Percentiles rank a stretch among this genome's conserved stretches.
These are phyloP conservation scores for Poa pratensis DNA, from an alignment of 176 grass and related monocot genomes.

Conservation along the genomic window DNA sequence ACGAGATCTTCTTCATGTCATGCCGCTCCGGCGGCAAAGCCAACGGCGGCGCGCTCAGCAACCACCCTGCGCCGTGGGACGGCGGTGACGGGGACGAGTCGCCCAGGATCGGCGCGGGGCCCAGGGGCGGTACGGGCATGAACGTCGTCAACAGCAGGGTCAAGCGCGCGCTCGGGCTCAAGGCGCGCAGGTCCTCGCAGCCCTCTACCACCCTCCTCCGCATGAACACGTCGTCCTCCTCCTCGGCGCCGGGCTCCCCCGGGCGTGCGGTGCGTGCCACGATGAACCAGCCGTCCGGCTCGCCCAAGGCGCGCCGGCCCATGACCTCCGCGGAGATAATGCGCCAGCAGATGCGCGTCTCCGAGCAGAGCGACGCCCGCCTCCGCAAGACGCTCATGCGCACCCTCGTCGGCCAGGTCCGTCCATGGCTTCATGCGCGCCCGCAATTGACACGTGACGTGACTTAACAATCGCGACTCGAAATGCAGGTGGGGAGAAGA, in stretches of 20 bases:
- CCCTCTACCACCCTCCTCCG: conserved; percentile 45
- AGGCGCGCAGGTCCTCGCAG: conserved; percentile 63
- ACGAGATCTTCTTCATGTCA: conserved; percentile 95
- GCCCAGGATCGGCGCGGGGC: conserved; percentile 50
- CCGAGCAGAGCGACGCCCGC: conserved; percentile 68
- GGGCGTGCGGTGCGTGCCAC: conserved; percentile 30
- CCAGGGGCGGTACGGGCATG: conserved; percentile 80
- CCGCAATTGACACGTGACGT: no score
- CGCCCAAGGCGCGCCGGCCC: conserved; percentile 58
- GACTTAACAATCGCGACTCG: no score
- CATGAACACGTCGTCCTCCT: conserved; percentile 41
- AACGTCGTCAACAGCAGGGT: conserved; percentile 71
- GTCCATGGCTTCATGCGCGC: neutral
- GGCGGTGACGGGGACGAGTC: conserved; percentile 39
- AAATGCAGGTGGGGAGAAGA: conserved; percentile 58
- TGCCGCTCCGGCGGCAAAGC: conserved; percentile 49
- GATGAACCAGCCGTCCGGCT: conserved; percentile 47
- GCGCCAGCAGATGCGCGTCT: conserved; percentile 87
- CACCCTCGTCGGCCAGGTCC: conserved; percentile 82
- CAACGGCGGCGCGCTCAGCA: conserved; percentile 37
- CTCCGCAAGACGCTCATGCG: conserved; percentile 95
- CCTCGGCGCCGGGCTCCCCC: conserved; percentile 53
- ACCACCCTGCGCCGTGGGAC: conserved; percentile 27
- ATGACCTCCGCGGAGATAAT: conserved; percentile 99
- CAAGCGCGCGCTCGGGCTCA: conserved; percentile 76